Percentiles rank a stretch among this genome's conserved stretches.
phyloP scores from a whole-genome alignment of 176 grass and related monocot genomes.

The Tillandsia leiboldiana region DNA sequence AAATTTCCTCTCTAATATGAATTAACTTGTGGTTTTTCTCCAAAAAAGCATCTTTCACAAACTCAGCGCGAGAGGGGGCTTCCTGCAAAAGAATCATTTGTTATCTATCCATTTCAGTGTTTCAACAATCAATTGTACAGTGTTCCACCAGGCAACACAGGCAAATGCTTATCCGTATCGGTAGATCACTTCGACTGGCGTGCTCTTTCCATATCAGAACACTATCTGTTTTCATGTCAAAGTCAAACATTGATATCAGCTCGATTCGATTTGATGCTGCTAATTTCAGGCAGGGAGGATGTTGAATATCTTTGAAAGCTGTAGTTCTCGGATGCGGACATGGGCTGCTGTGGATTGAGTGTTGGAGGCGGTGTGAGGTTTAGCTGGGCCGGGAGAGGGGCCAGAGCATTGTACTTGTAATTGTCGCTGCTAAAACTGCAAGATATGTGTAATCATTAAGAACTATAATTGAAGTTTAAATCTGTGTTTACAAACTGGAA shows the following conservation, averaged over 20 bases:
- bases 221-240: not conserved
- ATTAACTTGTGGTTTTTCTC: too few species aligned
- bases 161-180: not conserved
- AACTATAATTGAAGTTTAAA: not conserved
- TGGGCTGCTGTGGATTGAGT: conserved; percentile 71
- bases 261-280: conserved; percentile 41
- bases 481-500: too few species aligned
- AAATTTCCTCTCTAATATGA: too few species aligned
- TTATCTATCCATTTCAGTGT: too few species aligned
- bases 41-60: too few species aligned
- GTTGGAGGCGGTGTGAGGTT: conserved; percentile 70
- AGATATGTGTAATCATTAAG: conserved; percentile 10
- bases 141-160: too few species aligned
- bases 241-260: conserved; percentile 67
- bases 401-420: conserved; percentile 52
- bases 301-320: conserved; percentile 75
- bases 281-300: conserved; percentile 37
- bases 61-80: too few species aligned
- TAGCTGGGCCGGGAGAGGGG: conserved; percentile 60
- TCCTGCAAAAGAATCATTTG: too few species aligned
- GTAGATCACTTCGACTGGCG: not conserved
- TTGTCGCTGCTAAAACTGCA: conserved; percentile 49
- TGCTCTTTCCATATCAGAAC: conserved; percentile 2
- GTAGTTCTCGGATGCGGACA: conserved; percentile 53
- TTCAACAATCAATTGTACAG: too few species aligned